phyloP scores from a whole-genome alignment of 805 yeast species.

The Spathaspora passalidarum region DNA sequence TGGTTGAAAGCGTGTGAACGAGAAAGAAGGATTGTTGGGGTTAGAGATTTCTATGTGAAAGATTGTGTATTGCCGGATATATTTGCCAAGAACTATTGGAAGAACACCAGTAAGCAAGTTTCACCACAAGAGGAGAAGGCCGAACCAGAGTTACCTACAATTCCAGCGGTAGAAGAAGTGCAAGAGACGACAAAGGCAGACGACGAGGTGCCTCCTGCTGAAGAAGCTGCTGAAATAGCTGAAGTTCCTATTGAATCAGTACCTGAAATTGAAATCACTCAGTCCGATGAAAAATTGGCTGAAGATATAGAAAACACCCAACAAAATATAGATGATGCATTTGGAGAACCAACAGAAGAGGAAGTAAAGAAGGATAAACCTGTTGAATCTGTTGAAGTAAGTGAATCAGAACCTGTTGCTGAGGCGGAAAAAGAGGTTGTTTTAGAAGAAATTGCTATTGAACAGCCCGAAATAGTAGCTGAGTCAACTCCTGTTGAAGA shows the following conservation, averaged over 20 bases:
- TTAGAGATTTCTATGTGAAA: constrained; percentile 76
- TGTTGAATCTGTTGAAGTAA: constrained; percentile 2
- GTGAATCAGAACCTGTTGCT: neutral
- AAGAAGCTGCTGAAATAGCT: neutral
- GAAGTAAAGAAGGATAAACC: neutral
- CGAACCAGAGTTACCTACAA: neutral
- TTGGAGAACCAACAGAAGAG: neutral
- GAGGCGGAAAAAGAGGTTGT: neutral
- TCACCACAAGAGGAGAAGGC: neutral
- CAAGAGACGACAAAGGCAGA: constrained; percentile 1
- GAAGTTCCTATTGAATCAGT: neutral
- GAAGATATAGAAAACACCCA: neutral
- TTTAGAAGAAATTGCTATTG: too few relatives aligned
- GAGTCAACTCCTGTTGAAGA: neutral
- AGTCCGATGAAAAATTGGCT: neutral
- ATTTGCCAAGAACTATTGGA: constrained; percentile 41
- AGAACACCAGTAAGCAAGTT: constrained; percentile 6
- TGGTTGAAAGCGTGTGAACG: constrained; percentile 93
- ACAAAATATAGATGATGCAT: constrained; percentile 1
- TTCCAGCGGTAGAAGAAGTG: neutral
- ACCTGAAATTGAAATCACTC: neutral
- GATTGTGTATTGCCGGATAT: constrained; percentile 45
- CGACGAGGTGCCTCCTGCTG: constrained; percentile 1
- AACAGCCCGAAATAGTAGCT: too few relatives aligned
- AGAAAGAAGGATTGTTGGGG: constrained; percentile 90